phyloP scores from a whole-genome alignment of 1,284 basidiomycete genomes.

The Heterobasidion occidentale region DNA sequence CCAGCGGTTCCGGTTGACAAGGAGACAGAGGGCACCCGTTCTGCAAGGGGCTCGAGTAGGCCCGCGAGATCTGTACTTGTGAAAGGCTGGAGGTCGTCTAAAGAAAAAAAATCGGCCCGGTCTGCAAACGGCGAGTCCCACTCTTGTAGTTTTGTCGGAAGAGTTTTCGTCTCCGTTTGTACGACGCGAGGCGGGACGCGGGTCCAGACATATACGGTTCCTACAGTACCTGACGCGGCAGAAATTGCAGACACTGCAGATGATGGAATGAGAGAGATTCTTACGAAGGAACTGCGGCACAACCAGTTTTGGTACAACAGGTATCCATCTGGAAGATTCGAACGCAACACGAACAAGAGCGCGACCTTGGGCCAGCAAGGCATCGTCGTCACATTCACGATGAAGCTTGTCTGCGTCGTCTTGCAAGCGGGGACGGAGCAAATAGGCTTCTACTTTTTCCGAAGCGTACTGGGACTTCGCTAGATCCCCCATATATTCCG shows the following conservation, averaged over 20 bases:
- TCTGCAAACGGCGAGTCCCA: not conserved
- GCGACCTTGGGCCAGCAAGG: not conserved
- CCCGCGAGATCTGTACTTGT: not conserved
- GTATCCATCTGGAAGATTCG: not conserved
- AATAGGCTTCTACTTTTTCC: too few relatives aligned
- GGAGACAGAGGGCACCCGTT: not conserved
- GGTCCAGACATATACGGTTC: not conserved
- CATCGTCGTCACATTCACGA: not conserved
- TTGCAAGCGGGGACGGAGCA: too few relatives aligned
- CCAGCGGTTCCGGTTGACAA: too few relatives aligned
- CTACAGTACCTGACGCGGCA: not conserved
- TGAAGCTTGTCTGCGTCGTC: too few relatives aligned
- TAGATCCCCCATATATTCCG: too few relatives aligned
- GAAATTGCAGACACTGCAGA: not conserved
- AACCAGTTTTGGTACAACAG: not conserved
- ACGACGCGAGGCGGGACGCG: not conserved
- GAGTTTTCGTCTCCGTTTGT: not conserved
- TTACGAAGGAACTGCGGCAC: not conserved
- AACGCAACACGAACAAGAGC: not conserved
- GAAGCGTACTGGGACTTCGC: too few relatives aligned
- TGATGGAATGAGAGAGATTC: not conserved
- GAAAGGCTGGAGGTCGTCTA: not conserved
- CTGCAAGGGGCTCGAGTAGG: not conserved
- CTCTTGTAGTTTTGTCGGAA: not conserved
- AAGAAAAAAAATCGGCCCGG: not conserved